A percentile compares a stretch with the other conserved stretches of the same genome.
Evolutionary conservation across 2,329 filamentous ascomycete genomes (phyloP).

Genomic region (Thelonectria olida): DNA sequence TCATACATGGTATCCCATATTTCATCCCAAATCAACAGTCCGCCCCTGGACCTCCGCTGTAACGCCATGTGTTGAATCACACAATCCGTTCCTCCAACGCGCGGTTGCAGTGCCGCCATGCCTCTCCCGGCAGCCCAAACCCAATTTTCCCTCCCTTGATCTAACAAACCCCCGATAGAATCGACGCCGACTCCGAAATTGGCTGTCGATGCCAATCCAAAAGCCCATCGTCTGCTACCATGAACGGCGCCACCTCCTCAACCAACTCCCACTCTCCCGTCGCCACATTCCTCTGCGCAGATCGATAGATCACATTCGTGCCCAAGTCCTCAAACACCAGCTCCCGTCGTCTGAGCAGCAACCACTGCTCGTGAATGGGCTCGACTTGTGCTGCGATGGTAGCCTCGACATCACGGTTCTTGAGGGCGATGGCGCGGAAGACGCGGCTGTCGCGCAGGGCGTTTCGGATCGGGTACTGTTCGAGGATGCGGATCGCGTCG

Average conservation of each 20-base stretch:
- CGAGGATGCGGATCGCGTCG: slow-evolving; percentile 52
- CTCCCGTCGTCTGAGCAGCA: slow-evolving; percentile 49
- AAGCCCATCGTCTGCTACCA: slow-evolving; percentile 41
- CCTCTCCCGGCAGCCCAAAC: too few species aligned
- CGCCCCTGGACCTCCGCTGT: neutral
- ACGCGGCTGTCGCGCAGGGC: slow-evolving; percentile 54
- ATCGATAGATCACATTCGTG: slow-evolving; percentile 49
- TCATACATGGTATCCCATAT: neutral
- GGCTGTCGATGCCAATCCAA: slow-evolving; percentile 49
- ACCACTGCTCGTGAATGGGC: slow-evolving; percentile 48
- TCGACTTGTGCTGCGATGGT: slow-evolving; percentile 44
- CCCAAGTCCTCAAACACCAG: slow-evolving; percentile 51
- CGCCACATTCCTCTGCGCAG: slow-evolving; percentile 41
- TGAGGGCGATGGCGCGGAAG: slow-evolving; percentile 50
- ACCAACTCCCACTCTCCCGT: slow-evolving; percentile 49
- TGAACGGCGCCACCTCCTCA: slow-evolving; percentile 48
- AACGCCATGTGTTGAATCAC: neutral
- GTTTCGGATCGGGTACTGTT: slow-evolving; percentile 53
- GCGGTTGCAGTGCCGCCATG: neutral
- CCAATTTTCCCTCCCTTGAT: neutral
- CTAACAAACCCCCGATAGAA: slow-evolving; percentile 37
- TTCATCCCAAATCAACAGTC: neutral
- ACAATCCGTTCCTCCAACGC: neutral
- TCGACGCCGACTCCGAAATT: slow-evolving; percentile 44
- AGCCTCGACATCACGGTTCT: slow-evolving; percentile 48